These are phyloP conservation scores for Massariosphaeria phaeospora DNA, from an alignment of 495 filamentous ascomycete species.

Conservation along the genomic window DNA sequence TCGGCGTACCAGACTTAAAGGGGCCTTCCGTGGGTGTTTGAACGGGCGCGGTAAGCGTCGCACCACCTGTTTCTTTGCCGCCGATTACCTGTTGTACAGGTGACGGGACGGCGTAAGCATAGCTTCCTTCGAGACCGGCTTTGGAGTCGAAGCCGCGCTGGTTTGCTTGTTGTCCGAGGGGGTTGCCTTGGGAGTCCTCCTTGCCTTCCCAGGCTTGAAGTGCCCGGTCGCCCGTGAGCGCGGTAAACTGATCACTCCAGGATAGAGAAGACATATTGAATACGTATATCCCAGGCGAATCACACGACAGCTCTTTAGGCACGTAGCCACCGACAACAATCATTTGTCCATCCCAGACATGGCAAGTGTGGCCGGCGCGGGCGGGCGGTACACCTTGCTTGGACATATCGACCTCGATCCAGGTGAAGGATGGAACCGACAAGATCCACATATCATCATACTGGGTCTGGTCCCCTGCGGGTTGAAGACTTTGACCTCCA, in stretches of 20 bases:
- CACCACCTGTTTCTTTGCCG: constrained; percentile 55
- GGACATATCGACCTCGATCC: constrained; percentile 58
- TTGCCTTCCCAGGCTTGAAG: constrained; percentile 9
- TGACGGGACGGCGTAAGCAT: constrained; percentile 60
- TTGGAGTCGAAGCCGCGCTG: constrained; percentile 38
- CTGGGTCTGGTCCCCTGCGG: constrained; percentile 55
- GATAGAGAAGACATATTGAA: constrained; percentile 58
- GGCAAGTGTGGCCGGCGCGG: constrained; percentile 64
- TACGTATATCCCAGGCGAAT: constrained; percentile 63
- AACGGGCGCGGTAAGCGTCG: constrained; percentile 62
- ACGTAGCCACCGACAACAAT: constrained; percentile 69
- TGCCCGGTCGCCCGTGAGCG: constrained; percentile 37
- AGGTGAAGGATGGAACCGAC: constrained; percentile 67
- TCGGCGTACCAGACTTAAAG: constrained; percentile 58
- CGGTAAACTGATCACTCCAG: constrained; percentile 59
- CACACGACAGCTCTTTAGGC: constrained; percentile 56
- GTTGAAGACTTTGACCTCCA: constrained; percentile 66
- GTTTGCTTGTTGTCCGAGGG: constrained; percentile 44
- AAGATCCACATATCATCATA: constrained; percentile 75
- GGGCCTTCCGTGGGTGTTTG: constrained; percentile 61
- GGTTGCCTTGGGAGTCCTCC: constrained; percentile 34
- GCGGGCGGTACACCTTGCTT: constrained; percentile 54
- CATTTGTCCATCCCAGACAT: constrained; percentile 65
- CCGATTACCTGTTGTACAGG: constrained; percentile 59
- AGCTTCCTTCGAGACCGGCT: constrained; percentile 51